phyloP scores from a whole-genome alignment of 1,139 yeast genomes.

The Meyerozyma guilliermondii region DNA sequence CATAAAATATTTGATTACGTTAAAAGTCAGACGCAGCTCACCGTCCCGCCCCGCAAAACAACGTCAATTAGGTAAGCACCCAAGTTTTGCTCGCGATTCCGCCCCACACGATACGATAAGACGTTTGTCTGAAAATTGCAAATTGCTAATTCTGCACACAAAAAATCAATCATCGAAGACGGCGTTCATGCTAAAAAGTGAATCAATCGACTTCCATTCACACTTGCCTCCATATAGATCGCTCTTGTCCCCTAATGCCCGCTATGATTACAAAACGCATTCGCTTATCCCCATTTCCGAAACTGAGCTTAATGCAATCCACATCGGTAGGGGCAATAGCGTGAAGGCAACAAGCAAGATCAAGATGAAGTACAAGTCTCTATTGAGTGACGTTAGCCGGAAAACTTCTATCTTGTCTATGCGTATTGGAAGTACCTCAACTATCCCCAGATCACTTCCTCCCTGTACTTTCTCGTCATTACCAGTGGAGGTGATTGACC shows the following conservation, averaged over 20 bases:
- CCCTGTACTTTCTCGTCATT: constrained; percentile 17
- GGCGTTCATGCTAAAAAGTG: constrained; percentile 4
- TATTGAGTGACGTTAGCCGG: constrained; percentile 37
- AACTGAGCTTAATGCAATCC: constrained; percentile 9
- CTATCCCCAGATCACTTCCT: constrained; percentile 3
- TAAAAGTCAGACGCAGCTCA: background rate
- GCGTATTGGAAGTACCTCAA: constrained; percentile 5
- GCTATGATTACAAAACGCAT: constrained; percentile 41
- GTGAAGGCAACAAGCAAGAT: constrained; percentile 9
- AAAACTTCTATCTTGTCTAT: constrained; percentile 17
- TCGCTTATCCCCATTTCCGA: constrained; percentile 13
- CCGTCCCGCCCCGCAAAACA: background rate
- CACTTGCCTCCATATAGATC: constrained; percentile 44
- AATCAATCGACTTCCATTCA: constrained; percentile 22
- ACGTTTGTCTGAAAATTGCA: background rate
- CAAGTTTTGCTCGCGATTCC: too few relatives aligned
- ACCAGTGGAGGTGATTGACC: constrained; percentile 34
- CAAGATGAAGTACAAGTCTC: constrained; percentile 41
- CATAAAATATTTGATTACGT: background rate
- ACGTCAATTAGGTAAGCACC: too few relatives aligned
- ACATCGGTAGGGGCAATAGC: background rate
- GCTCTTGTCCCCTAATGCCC: constrained; percentile 35
- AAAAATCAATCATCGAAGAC: constrained; percentile 4
- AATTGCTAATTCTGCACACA: constrained; percentile 1
- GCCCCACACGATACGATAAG: background rate